Conservation (phyloP, 208 protist species). For the Porcisia deanei region DNA sequence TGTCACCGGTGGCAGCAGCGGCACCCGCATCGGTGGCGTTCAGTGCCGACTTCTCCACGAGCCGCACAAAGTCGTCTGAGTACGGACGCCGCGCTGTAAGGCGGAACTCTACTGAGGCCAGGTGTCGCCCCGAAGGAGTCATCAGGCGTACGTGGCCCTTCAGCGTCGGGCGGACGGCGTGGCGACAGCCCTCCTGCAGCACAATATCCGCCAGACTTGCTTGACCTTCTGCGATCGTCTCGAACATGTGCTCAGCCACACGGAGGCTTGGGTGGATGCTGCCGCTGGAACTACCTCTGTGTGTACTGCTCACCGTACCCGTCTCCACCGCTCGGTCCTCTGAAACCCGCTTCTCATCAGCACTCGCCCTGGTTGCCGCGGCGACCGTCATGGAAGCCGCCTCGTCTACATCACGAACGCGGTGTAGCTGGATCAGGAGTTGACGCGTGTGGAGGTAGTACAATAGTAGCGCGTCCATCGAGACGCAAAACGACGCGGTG, state of each 20-base stretch:
- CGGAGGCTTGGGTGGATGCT: constrained; percentile 29
- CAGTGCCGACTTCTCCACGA: constrained; percentile 35
- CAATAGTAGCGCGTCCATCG: constrained; percentile 86
- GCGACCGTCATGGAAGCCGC: constrained; percentile 28
- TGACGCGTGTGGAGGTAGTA: constrained; percentile 86
- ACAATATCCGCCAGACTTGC: constrained; percentile 69
- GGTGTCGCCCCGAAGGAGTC: constrained; percentile 46
- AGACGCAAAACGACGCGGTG: constrained; percentile 80
- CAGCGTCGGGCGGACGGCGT: constrained; percentile 59
- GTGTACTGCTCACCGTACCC: constrained; percentile 4
- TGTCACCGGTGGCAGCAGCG: neutral
- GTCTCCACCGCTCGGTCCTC: neutral
- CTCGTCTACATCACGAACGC: constrained; percentile 73
- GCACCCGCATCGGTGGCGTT: neutral
- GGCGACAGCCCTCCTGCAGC: constrained; percentile 32
- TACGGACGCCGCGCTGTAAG: constrained; percentile 82
- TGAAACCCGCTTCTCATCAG: neutral
- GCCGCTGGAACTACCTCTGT: constrained; percentile 12
- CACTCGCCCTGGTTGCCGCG: neutral
- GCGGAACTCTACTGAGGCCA: constrained; percentile 86
- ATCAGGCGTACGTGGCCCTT: constrained; percentile 73
- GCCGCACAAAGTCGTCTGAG: constrained; percentile 53
- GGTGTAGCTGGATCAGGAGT: constrained; percentile 86
- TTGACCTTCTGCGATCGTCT: constrained; percentile 82
- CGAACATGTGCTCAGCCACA: constrained; percentile 66